A percentile compares a stretch with the other conserved stretches of the same genome.
Evolutionary conservation across 75 land plant genomes (phyloP).

Genomic region (Cunninghamia lanceolata): DNA sequence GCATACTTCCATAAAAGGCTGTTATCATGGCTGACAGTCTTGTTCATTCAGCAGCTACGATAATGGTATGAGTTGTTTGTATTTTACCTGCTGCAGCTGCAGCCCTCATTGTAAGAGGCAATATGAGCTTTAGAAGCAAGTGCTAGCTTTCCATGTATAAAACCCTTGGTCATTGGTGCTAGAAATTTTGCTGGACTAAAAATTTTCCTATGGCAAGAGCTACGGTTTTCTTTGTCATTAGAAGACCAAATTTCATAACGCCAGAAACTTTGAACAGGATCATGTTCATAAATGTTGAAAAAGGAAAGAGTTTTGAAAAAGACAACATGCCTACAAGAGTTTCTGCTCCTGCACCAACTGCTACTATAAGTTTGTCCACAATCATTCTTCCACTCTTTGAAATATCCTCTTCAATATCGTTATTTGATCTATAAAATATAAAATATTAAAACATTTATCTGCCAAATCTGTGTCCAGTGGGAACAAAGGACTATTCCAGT

Average conservation of each 20-base stretch:
- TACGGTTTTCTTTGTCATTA: slow-evolving; percentile 51
- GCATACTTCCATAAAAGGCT: slow-evolving; percentile 87
- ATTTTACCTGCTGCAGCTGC: slow-evolving; percentile 65
- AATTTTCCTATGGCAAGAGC: slow-evolving; percentile 46
- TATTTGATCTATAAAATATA: slow-evolving; percentile 14
- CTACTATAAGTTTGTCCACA: slow-evolving; percentile 52
- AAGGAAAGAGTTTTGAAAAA: slow-evolving; percentile 58
- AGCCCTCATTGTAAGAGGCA: slow-evolving; percentile 35
- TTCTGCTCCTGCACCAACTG: slow-evolving; percentile 88
- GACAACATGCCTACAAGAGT: slow-evolving; percentile 71
- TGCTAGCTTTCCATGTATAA: slow-evolving; percentile 7
- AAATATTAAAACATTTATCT: slow-evolving; percentile 45
- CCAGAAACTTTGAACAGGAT: slow-evolving; percentile 52
- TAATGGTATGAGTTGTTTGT: slow-evolving; percentile 62
- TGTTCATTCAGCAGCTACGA: slow-evolving; percentile 68
- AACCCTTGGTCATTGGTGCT: slow-evolving; percentile 26
- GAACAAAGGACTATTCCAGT: slow-evolving; percentile 71
- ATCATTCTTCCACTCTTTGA: slow-evolving; percentile 13
- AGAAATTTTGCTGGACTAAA: slow-evolving; percentile 49
- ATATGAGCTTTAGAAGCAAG: slow-evolving; percentile 28
- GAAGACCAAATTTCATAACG: slow-evolving; percentile 45
- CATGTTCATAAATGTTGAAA: slow-evolving; percentile 51
- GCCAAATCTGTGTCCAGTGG: slow-evolving; percentile 39
- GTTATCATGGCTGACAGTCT: slow-evolving; percentile 81
- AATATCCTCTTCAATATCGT: slow-evolving; percentile 11